Evolutionary conservation across 2,329 filamentous ascomycete genomes (phyloP).

Genomic region (Colletotrichum acutatum): DNA sequence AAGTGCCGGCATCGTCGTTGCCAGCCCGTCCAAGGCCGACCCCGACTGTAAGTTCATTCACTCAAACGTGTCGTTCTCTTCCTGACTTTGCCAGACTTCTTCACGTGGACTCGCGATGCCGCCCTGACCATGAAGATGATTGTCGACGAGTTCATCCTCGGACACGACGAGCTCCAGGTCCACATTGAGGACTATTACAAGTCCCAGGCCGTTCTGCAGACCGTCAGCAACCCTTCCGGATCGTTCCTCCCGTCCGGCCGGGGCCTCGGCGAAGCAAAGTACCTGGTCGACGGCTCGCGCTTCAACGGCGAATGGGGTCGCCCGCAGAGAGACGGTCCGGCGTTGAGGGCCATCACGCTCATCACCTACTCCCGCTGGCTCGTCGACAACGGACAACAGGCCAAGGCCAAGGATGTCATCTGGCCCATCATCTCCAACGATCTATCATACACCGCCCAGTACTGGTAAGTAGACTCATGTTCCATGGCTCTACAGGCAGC

Average conservation of each 20-base stretch:
- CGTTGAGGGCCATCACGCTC: constrained; percentile 66
- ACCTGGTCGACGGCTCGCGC: constrained; percentile 59
- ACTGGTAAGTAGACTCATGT: constrained; percentile 47
- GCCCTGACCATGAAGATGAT: constrained; percentile 63
- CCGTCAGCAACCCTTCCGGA: constrained; percentile 64
- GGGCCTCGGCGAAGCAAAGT: constrained; percentile 68
- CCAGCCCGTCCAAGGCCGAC: constrained; percentile 63
- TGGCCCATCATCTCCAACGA: constrained; percentile 69
- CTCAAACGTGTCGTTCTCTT: neutral
- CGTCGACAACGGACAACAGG: constrained; percentile 53
- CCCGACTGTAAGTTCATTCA: constrained; percentile 60
- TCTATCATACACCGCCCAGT: constrained; percentile 64
- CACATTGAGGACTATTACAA: constrained; percentile 64
- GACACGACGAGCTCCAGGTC: constrained; percentile 54
- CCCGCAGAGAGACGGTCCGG: constrained; percentile 69
- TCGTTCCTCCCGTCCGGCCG: constrained; percentile 52
- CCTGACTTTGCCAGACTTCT: constrained; percentile 59
- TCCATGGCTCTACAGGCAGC: neutral
- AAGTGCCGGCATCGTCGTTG: constrained; percentile 61
- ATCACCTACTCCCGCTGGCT: constrained; percentile 65
- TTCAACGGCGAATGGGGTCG: constrained; percentile 66
- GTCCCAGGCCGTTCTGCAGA: constrained; percentile 63
- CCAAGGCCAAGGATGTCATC: constrained; percentile 54
- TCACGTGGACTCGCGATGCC: constrained; percentile 67
- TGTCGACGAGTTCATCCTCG: constrained; percentile 61